A percentile compares a stretch with the other conserved stretches of the same genome.
Evolutionary conservation across 352 stramenopile species (phyloP).

Genomic region (Phytophthora capsici): DNA sequence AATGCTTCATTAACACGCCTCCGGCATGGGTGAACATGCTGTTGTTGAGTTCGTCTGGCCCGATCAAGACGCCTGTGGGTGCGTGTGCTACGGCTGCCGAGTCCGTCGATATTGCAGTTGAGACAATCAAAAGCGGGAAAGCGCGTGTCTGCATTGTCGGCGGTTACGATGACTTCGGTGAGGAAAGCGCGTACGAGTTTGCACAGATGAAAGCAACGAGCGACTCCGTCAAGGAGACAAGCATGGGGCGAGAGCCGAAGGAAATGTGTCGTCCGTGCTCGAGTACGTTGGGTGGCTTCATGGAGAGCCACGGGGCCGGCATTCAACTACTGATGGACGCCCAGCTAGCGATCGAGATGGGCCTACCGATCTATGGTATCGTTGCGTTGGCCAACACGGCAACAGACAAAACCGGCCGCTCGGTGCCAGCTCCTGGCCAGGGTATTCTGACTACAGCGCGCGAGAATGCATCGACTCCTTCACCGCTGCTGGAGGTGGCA

Average conservation of each 20-base stretch:
- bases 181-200: slow-evolving; percentile 88
- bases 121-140: slow-evolving; percentile 90
- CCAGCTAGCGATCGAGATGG: slow-evolving; percentile 89
- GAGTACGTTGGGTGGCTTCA: slow-evolving; percentile 81
- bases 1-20: slow-evolving; percentile 90
- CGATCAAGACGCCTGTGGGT: slow-evolving; percentile 91
- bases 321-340: slow-evolving; percentile 92
- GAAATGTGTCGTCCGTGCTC: slow-evolving; percentile 89
- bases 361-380: slow-evolving; percentile 85
- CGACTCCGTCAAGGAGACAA: slow-evolving; percentile 81
- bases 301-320: slow-evolving; percentile 89
- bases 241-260: slow-evolving; percentile 77
- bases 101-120: slow-evolving; percentile 88
- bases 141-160: slow-evolving; percentile 88
- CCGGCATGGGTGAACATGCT: slow-evolving; percentile 93
- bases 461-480: slow-evolving; percentile 47
- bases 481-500: slow-evolving; percentile 75
- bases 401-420: slow-evolving; percentile 89
- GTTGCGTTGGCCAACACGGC: slow-evolving; percentile 86
- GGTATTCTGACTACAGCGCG: slow-evolving; percentile 87
- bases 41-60: slow-evolving; percentile 83
- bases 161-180: slow-evolving; percentile 89
- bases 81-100: slow-evolving; percentile 87
- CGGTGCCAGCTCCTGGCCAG: slow-evolving; percentile 82
- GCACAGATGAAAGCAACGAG: slow-evolving; percentile 91